Conservation (phyloP, 768 basidiomycete species). For the Mycena metata region DNA sequence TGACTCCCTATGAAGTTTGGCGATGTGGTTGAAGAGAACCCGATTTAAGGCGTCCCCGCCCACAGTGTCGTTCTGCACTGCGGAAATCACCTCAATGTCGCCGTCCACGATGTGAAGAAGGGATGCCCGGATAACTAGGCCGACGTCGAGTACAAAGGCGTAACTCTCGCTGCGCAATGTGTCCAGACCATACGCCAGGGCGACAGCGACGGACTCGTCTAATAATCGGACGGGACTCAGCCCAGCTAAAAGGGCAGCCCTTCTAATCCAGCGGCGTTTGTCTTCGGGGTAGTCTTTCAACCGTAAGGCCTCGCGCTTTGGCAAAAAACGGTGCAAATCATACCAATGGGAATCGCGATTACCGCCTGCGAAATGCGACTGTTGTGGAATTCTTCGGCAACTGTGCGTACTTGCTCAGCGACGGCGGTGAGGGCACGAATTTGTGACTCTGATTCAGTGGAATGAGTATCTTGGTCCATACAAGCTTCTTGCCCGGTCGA, state of each 20-base stretch:
- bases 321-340: background rate
- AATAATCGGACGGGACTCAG: constrained; percentile 3
- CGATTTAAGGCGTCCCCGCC: background rate
- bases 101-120: background rate
- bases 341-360: background rate
- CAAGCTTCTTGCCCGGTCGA: too few relatives aligned
- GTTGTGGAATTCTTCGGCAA: constrained; percentile 1
- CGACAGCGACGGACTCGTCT: constrained; percentile 5
- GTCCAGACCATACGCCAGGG: constrained; percentile 12
- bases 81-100: background rate
- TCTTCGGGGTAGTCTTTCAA: background rate
- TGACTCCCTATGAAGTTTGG: too few relatives aligned
- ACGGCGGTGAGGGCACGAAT: background rate
- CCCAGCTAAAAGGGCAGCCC: background rate
- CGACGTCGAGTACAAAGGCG: constrained; percentile 1
- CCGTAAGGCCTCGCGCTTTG: too few relatives aligned
- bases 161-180: background rate
- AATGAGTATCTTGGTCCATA: too few relatives aligned
- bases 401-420: background rate
- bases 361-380: constrained; percentile 12
- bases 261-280: background rate
- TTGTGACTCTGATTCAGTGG: too few relatives aligned
- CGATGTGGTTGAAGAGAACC: background rate
- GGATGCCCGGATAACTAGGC: background rate
- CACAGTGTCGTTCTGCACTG: background rate